Evolutionary conservation across 208 protist species (phyloP), one percentile per base, ranked within the genome.

Genomic region (Acanthamoeba castellanii): DNA sequence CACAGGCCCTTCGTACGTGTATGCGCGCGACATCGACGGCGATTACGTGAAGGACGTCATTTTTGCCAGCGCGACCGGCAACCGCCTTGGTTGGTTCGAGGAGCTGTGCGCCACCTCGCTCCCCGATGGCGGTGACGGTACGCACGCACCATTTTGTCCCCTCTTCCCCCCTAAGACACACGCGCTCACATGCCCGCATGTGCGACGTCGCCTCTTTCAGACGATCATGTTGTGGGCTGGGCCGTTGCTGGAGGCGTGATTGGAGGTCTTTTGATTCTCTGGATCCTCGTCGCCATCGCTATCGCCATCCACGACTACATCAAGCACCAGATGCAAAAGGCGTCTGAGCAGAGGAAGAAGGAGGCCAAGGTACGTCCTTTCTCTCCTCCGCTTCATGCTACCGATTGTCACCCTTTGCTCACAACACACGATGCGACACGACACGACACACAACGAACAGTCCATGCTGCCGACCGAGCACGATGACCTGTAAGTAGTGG

Each of bases 301-400:
- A 84, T 84, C 32, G 74, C 42, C 74, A 55, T 84, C 74, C 74
- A 34, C 37, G 74, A 84, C 45, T 84, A 84, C 74, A 84, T 84
- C 74, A 47, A 84, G 37, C 27, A 84, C 74, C 74, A 84, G 27
- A 84, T 52, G 45, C 18, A 13, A n/a, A 84, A 84, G 74, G 74
- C 74, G 14, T 25, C 45, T 2, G 74, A 84, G 74, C 22, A 84
- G 74, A 45, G 45, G 74, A 84, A 84, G 37, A 45, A 34, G n/a
- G 45, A 84, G 42, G 74, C 74, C 45, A 52, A 84, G 74, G 70
- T 45, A 30, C 20, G 0, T 78, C 32, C 8, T 27, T n/a, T 66
- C 59, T 66, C 59, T 20, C 3, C 0, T 0, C 25, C 8, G 25
- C 59, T n/a, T 66, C 25, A 66, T 5, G 59, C 25, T 66, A 0